These are phyloP conservation scores for Carnegiea gigantea DNA, from an alignment of 179 eudicot species.

Conservation along the genomic window DNA sequence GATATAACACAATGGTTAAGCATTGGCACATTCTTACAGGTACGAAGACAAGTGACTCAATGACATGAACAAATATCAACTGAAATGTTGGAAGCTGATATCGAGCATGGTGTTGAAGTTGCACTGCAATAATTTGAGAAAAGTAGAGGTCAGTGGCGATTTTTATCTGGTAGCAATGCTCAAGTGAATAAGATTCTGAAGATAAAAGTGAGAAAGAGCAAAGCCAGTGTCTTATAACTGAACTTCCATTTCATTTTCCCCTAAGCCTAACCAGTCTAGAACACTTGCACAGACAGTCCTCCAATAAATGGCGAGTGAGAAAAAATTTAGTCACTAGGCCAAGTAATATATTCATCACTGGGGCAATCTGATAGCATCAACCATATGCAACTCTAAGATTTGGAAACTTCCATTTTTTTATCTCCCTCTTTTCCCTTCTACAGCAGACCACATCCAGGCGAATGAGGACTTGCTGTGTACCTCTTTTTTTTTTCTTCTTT, in stretches of 20 bases:
- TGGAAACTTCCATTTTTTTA: background rate
- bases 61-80: conserved; percentile 94
- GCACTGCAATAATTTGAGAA: conserved; percentile 59
- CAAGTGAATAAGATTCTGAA: background rate
- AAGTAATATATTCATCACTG: background rate
- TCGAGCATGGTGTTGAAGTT: conserved; percentile 99
- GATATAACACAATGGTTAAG: background rate
- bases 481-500: background rate
- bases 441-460: background rate
- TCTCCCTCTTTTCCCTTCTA: background rate
- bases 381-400: background rate
- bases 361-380: background rate
- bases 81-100: conserved; percentile 98
- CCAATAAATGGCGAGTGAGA: background rate
- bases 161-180: background rate
- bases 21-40: conserved; percentile 54
- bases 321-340: background rate
- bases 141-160: conserved; percentile 16
- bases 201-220: conserved; percentile 8
- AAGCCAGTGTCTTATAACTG: background rate
- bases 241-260: background rate
- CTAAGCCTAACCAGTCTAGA: background rate
- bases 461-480: background rate
- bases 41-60: conserved; percentile 96
- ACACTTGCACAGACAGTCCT: background rate